Conservation (phyloP, 495 filamentous ascomycete genomes). For the Beverwykella pulmonaria region DNA sequence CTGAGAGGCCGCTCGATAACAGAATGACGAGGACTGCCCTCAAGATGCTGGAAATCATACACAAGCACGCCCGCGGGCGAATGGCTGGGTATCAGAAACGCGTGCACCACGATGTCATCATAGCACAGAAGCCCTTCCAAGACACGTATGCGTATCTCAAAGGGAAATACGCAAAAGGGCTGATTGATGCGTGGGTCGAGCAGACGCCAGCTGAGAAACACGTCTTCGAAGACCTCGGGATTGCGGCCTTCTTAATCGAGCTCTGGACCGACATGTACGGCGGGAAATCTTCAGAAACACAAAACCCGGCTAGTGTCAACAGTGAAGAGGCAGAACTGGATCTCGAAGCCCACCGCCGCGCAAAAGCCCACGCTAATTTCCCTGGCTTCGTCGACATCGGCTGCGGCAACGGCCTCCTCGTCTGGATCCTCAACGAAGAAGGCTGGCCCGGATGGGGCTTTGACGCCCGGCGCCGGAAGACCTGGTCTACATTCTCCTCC, state of each 20-base stretch:
- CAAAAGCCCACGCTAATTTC: slow-evolving; percentile 51
- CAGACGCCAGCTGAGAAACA: slow-evolving; percentile 86
- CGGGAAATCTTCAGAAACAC: slow-evolving; percentile 27
- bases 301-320: not conserved
- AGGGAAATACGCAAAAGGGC: slow-evolving; percentile 64
- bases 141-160: slow-evolving; percentile 84
- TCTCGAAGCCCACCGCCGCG: not conserved
- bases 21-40: slow-evolving; percentile 72
- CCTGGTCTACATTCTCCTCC: slow-evolving; percentile 73
- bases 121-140: slow-evolving; percentile 74
- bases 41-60: slow-evolving; percentile 68
- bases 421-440: slow-evolving; percentile 78
- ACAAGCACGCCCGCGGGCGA: slow-evolving; percentile 72
- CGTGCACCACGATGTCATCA: slow-evolving; percentile 73
- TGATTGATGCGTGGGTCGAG: slow-evolving; percentile 78
- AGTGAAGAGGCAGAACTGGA: not conserved
- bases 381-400: slow-evolving; percentile 95
- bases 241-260: slow-evolving; percentile 91
- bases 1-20: slow-evolving; percentile 42
- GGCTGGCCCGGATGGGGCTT: slow-evolving; percentile 89
- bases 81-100: slow-evolving; percentile 68
- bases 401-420: slow-evolving; percentile 93
- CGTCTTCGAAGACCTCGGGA: slow-evolving; percentile 91
- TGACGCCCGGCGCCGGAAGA: slow-evolving; percentile 80
- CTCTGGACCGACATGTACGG: slow-evolving; percentile 87